Evolutionary conservation across 495 filamentous ascomycete genomes (phyloP), one percentile per base, ranked within the genome.

Genomic region (Neurospora sp.): DNA sequence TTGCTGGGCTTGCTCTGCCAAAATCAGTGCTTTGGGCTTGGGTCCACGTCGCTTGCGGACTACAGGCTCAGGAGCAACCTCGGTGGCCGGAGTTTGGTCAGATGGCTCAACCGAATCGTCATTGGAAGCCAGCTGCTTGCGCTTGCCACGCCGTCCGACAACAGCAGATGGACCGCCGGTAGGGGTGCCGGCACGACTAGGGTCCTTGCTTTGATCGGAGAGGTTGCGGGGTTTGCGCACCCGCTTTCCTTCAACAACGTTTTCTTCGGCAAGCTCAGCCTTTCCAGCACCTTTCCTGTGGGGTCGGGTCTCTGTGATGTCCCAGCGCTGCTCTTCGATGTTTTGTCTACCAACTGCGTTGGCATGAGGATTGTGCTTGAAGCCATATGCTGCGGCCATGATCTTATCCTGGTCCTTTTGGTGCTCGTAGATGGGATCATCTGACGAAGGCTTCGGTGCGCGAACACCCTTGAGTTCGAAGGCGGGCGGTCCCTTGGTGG

Each of bases 221-320:
- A 84, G 70, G 10, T 80, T 78, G 11, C 83, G 83, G 2, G 83
- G 82, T 73, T 82, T 85, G 38, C 85, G 76, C 11, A 74, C 73
- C 44, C 85, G 78, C 73, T 85, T 86, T 23, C 84, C 84, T 54
- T 81, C 82, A 9, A 83, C 70, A 14, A 84, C 77, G 35, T 79
- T 78, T 20, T 82, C 80, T 27, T 86, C 83, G 20, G 78, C 81
- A 4, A 84, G 81, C 42, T 86, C 85, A 6, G 84, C 83, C 14
- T 80, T 84, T 73, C 85, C 85, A 62, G 83, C 83, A 1, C 84
- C 86, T 71, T 82, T 81, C 72, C 82, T 85, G 5, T 83, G 81
- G n/a, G 84, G 81, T 35, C 85, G 81, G 27, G 86, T 77, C 75
- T 84, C 80, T n/a, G 81, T 77, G 42, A 82, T 76, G 40, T 84